A percentile compares a stretch with the other conserved stretches of the same genome.
Conservation (phyloP, 148 eudicot genomes). For the Tetragonia tetragonoides region DNA sequence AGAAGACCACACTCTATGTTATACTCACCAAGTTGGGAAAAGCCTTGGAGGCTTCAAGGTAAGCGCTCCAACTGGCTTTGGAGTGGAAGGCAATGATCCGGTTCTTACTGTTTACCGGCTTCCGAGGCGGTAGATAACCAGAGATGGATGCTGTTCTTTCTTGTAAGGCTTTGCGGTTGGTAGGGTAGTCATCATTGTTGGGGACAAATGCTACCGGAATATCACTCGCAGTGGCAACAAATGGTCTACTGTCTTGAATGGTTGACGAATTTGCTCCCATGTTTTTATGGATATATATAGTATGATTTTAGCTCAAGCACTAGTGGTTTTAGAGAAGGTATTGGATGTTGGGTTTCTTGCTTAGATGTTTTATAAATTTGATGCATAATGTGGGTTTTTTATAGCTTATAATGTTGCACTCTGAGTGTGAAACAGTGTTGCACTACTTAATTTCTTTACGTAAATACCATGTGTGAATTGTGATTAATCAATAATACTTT, state of each 20-base stretch:
- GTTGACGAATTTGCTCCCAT: not conserved
- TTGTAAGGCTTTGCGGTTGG: not conserved
- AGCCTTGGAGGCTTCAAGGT: slow-evolving; percentile 12
- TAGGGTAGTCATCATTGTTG: not conserved
- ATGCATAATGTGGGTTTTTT: too few relatives aligned
- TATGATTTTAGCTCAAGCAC: too few relatives aligned
- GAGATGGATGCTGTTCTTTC: too few relatives aligned
- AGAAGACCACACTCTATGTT: not conserved
- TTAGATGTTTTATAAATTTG: too few relatives aligned
- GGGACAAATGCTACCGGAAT: not conserved
- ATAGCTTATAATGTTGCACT: too few relatives aligned
- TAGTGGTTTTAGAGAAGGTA: too few relatives aligned
- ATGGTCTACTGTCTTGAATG: not conserved
- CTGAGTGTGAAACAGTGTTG: too few relatives aligned
- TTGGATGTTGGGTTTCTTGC: not conserved
- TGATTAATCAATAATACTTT: too few relatives aligned
- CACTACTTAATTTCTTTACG: too few relatives aligned
- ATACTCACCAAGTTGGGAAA: slow-evolving; percentile 5
- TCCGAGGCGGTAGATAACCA: not conserved
- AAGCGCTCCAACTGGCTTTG: not conserved
- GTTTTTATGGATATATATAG: not conserved
- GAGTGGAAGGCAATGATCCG: slow-evolving; percentile 11
- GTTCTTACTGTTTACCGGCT: not conserved
- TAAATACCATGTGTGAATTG: too few relatives aligned
- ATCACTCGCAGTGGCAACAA: not conserved